These are phyloP conservation scores for Talaromyces sp. DNA, from an alignment of 2,329 filamentous ascomycete genomes.

Conservation along the genomic window DNA sequence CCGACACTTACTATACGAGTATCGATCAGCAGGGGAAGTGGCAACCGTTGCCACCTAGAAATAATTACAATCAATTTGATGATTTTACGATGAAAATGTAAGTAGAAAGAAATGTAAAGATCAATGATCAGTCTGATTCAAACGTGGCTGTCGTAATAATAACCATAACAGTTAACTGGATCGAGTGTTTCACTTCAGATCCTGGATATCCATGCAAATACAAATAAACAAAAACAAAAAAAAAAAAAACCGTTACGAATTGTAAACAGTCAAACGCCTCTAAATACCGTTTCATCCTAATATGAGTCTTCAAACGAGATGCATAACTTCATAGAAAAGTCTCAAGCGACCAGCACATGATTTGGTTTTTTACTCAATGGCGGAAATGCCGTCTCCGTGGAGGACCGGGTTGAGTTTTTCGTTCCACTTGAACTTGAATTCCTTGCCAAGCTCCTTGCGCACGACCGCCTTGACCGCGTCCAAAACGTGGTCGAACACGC, in stretches of 20 bases:
- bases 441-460: conserved; percentile 64
- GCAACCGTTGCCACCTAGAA: background rate
- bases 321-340: background rate
- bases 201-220: conserved; percentile 14
- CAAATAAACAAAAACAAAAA: background rate
- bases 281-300: background rate
- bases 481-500: conserved; percentile 69
- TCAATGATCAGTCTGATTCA: background rate
- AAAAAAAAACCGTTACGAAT: conserved; percentile 3
- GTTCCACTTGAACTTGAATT: conserved; percentile 70
- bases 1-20: background rate
- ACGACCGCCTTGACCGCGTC: conserved; percentile 66
- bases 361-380: conserved; percentile 47
- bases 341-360: background rate
- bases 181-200: conserved; percentile 2
- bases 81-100: too few species aligned
- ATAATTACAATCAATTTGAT: background rate
- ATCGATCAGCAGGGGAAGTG: background rate
- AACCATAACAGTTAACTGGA: conserved; percentile 1
- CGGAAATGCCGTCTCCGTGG: conserved; percentile 47
- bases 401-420: conserved; percentile 66
- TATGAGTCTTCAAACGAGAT: background rate
- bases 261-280: background rate
- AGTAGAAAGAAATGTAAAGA: background rate
- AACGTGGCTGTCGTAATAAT: background rate